Evolutionary conservation across 345 rosid species (phyloP), one percentile per base, ranked within the genome.

Genomic region (Citrus inodora): DNA sequence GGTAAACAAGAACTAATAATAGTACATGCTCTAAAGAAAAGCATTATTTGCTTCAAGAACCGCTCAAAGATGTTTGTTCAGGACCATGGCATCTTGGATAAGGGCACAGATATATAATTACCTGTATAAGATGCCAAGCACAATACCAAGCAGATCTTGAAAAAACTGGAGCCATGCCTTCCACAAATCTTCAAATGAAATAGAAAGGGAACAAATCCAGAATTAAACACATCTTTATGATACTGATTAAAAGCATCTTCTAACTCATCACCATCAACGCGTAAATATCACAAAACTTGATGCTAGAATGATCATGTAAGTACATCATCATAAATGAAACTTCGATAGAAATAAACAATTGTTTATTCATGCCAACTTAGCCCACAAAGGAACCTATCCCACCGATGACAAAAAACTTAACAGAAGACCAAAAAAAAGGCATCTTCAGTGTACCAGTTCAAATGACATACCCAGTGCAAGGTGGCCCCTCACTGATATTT

Each of bases 101-200:
- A 60, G 35, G 32, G 30, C 22, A 27, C 68, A 80, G 21, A 42
- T 22, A 53, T n/a, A 30, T 24, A 22, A 27, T 78, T 87, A 96
- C 99, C 95, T 96, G 99, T 86, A 96, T 94, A 33, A 96, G 97
- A 88, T 96, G 95, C 99, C 99, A 96, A 78, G 99, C 88, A 85
- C 99, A 96, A 82, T 88, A 90, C 99, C 99, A 96, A 73, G 99
- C 98, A 82, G 97, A 83, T 87, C 98, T 92, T 16, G 99, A 94
- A 83, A 96, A 94, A 70, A 96, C 99, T 1, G 99, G 99, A 84
- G 99, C 99, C 99, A 96, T 96, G 35, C 99, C 99, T 84, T 96
- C 99, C 70, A 96, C 98, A 89, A 96, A 96, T 75, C 99, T 96
- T 76, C 24, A 81, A 42, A 77, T 2, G 71, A 11, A 71, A 69